These are phyloP conservation scores for Friedmanniomyces endolithicus DNA, from an alignment of 495 filamentous ascomycete genomes.

Conservation along the genomic window DNA sequence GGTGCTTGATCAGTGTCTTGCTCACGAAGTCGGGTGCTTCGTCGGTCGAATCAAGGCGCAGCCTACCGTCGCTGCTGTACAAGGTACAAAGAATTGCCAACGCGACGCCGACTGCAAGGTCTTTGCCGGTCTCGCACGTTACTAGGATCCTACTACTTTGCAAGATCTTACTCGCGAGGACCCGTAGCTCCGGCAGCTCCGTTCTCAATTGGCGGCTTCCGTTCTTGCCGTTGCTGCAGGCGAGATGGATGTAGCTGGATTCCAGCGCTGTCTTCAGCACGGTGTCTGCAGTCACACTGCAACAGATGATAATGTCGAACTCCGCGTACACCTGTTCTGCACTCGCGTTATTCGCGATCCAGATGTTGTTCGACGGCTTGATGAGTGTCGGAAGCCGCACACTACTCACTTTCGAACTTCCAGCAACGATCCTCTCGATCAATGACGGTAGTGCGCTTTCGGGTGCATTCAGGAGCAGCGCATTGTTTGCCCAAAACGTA, in stretches of 20 bases:
- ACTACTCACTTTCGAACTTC: neutral
- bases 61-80: slow-evolving; percentile 44
- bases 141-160: slow-evolving; percentile 30
- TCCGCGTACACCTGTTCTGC: slow-evolving; percentile 2
- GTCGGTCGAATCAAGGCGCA: slow-evolving; percentile 13
- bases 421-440: slow-evolving; percentile 43
- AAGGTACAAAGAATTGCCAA: slow-evolving; percentile 52
- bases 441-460: slow-evolving; percentile 55
- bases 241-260: slow-evolving; percentile 45
- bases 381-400: slow-evolving; percentile 17
- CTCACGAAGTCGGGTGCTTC: slow-evolving; percentile 20
- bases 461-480: slow-evolving; percentile 40
- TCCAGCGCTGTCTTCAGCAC: slow-evolving; percentile 6
- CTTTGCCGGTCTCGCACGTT: slow-evolving; percentile 50
- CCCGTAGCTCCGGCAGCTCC: slow-evolving; percentile 45
- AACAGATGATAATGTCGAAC: slow-evolving; percentile 29
- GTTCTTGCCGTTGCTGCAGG: slow-evolving; percentile 51
- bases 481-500: slow-evolving; percentile 62
- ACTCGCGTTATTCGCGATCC: slow-evolving; percentile 18
- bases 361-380: slow-evolving; percentile 30
- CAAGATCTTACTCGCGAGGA: slow-evolving; percentile 24
- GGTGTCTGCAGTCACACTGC: slow-evolving; percentile 11
- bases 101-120: slow-evolving; percentile 51
- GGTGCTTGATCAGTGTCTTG: slow-evolving; percentile 65
- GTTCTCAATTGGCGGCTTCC: slow-evolving; percentile 64